Evolutionary conservation across 1,139 yeast species (phyloP).

Genomic region (Yamadazyma atlantica): DNA sequence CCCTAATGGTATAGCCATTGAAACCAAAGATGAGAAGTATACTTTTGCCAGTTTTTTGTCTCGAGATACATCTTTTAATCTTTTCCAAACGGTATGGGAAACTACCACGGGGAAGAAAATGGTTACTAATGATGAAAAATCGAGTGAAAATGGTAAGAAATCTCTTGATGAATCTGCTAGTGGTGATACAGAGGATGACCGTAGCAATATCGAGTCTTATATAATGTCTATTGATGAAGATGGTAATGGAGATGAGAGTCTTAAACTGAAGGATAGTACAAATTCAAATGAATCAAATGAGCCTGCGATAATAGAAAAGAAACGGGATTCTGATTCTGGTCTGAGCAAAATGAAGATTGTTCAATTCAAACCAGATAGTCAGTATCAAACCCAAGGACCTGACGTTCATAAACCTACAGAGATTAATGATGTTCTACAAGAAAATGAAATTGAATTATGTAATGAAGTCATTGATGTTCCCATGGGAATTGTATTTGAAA

Average conservation of each 20-base stretch:
- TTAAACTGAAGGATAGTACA: background rate
- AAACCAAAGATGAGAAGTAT: conserved; percentile 66
- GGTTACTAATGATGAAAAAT: conserved; percentile 12
- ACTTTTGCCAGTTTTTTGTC: conserved; percentile 86
- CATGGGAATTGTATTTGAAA: conserved; percentile 47
- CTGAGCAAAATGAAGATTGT: conserved; percentile 18
- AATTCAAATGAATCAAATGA: conserved; percentile 11
- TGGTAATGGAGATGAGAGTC: conserved; percentile 17
- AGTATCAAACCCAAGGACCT: conserved; percentile 39
- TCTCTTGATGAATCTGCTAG: conserved; percentile 9
- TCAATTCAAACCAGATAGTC: conserved; percentile 31
- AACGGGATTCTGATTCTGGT: too few species aligned
- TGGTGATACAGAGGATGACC: conserved; percentile 6
- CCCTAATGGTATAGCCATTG: conserved; percentile 85
- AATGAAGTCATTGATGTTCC: conserved; percentile 44
- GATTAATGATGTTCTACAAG: conserved; percentile 18
- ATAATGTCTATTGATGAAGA: conserved; percentile 37
- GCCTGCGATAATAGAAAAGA: conserved; percentile 11
- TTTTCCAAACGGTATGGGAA: conserved; percentile 63
- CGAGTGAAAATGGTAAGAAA: conserved; percentile 8
- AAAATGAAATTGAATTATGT: conserved; percentile 33
- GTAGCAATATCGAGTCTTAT: conserved; percentile 24
- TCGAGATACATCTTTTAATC: conserved; percentile 73
- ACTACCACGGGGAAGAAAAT: conserved; percentile 25
- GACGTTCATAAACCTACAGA: conserved; percentile 36